Evolutionary conservation across 345 rosid species (phyloP).

Genomic region (Abelmoschus esculentus): DNA sequence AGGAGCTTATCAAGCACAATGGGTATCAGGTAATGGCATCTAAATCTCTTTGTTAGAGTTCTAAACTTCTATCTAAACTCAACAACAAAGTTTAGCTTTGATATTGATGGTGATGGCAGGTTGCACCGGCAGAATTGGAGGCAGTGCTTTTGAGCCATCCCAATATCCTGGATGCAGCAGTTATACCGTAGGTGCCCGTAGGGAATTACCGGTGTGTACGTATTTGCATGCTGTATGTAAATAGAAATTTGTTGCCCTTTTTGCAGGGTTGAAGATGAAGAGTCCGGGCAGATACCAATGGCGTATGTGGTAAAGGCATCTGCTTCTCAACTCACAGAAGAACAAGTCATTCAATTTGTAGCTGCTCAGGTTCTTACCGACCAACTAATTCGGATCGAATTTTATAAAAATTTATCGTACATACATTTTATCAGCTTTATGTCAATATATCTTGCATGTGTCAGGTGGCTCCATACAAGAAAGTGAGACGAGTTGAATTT

Average conservation of each 20-base stretch:
- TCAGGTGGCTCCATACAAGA: slow-evolving; percentile 69
- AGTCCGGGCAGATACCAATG: slow-evolving; percentile 61
- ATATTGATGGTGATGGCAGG: slow-evolving; percentile 21
- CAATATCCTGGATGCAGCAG: slow-evolving; percentile 46
- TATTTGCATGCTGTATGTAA: too few relatives aligned
- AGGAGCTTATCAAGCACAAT: slow-evolving; percentile 69
- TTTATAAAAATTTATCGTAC: too few relatives aligned
- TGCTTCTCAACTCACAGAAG: slow-evolving; percentile 35
- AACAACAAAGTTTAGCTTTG: background rate
- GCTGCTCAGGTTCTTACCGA: slow-evolving; percentile 34
- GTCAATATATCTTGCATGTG: background rate
- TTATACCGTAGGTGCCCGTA: slow-evolving; percentile 38
- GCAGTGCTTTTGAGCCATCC: slow-evolving; percentile 50
- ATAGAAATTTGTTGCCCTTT: too few relatives aligned
- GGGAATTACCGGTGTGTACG: background rate
- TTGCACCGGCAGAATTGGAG: slow-evolving; percentile 66
- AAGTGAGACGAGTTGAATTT: slow-evolving; percentile 48
- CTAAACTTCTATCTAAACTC: too few relatives aligned
- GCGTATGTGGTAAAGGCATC: slow-evolving; percentile 53
- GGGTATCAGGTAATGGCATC: slow-evolving; percentile 41
- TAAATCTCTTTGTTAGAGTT: background rate
- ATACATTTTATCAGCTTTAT: too few relatives aligned
- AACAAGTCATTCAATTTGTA: slow-evolving; percentile 48
- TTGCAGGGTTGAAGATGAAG: slow-evolving; percentile 52
- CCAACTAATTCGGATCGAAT: background rate